Evolutionary conservation across 306 rosid genomes (phyloP).

Genomic region (Prunus davidiana): DNA sequence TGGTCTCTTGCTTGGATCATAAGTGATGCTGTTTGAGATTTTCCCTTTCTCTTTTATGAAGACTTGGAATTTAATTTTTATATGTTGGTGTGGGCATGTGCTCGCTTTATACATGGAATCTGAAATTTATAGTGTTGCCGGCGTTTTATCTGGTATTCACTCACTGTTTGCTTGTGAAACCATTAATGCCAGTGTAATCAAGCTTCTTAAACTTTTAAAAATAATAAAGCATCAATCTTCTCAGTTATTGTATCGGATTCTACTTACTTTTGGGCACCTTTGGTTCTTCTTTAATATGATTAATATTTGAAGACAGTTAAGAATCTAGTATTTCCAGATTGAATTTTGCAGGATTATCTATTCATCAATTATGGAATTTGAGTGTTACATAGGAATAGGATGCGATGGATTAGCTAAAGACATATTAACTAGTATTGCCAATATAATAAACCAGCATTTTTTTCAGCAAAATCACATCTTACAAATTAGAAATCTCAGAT

Average conservation of each 20-base stretch:
- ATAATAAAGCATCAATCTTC: background rate
- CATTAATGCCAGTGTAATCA: constrained; percentile 19
- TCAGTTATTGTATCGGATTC: background rate
- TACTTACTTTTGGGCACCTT: background rate
- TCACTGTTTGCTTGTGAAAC: constrained; percentile 24
- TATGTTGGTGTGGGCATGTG: constrained; percentile 25
- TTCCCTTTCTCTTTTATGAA: constrained; percentile 24
- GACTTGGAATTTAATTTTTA: constrained; percentile 32
- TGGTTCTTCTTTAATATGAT: constrained; percentile 6
- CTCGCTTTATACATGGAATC: constrained; percentile 34
- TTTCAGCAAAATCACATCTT: constrained; percentile 14
- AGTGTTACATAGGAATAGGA: constrained; percentile 14
- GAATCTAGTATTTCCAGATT: constrained; percentile 17
- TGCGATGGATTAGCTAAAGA: constrained; percentile 6
- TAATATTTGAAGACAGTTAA: constrained; percentile 20
- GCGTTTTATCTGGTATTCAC: constrained; percentile 25
- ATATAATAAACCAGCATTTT: background rate
- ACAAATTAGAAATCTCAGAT: constrained; percentile 4
- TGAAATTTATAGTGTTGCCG: constrained; percentile 23
- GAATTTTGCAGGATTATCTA: constrained; percentile 5
- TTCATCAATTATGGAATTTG: background rate
- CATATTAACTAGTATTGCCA: background rate
- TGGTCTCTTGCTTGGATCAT: constrained; percentile 72
- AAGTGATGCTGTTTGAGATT: constrained; percentile 67
- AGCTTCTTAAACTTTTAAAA: constrained; percentile 8